Percentiles rank a stretch among this genome's conserved stretches.
phyloP scores from a whole-genome alignment of 2,329 filamentous ascomycete species.

The Diaporthe velutina region DNA sequence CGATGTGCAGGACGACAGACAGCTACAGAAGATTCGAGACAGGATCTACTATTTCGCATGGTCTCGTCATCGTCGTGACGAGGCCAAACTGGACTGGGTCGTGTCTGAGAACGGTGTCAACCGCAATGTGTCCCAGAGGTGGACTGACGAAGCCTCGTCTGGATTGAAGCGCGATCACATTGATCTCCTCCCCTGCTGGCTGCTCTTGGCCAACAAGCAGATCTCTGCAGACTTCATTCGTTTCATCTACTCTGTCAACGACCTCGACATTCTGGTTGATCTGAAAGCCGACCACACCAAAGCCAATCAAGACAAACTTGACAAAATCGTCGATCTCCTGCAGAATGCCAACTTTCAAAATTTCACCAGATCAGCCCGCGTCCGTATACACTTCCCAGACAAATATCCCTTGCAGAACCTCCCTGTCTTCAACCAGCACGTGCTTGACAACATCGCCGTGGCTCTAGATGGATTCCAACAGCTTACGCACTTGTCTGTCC shows the following conservation, averaged over 20 bases:
- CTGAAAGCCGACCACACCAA: slow-evolving; percentile 33
- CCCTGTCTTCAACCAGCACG: slow-evolving; percentile 34
- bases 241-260: slow-evolving; percentile 37
- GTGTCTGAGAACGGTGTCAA: slow-evolving; percentile 38
- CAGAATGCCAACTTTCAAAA: slow-evolving; percentile 33
- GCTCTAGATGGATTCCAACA: slow-evolving; percentile 30
- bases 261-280: slow-evolving; percentile 35
- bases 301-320: slow-evolving; percentile 7
- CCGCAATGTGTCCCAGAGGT: slow-evolving; percentile 33
- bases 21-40: slow-evolving; percentile 27
- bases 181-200: not conserved
- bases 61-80: slow-evolving; percentile 35
- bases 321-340: slow-evolving; percentile 15
- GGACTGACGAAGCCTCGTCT: not conserved
- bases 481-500: slow-evolving; percentile 20
- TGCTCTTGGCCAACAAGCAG: slow-evolving; percentile 37
- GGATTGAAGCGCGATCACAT: not conserved
- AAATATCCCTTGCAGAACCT: slow-evolving; percentile 34
- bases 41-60: slow-evolving; percentile 36
- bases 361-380: slow-evolving; percentile 27
- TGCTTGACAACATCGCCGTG: slow-evolving; percentile 31
- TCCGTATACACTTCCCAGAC: slow-evolving; percentile 39
- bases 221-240: slow-evolving; percentile 36
- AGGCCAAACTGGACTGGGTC: slow-evolving; percentile 33
- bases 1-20: not conserved